phyloP scores from a whole-genome alignment of 768 basidiomycete species.

The Suillus spraguei region DNA sequence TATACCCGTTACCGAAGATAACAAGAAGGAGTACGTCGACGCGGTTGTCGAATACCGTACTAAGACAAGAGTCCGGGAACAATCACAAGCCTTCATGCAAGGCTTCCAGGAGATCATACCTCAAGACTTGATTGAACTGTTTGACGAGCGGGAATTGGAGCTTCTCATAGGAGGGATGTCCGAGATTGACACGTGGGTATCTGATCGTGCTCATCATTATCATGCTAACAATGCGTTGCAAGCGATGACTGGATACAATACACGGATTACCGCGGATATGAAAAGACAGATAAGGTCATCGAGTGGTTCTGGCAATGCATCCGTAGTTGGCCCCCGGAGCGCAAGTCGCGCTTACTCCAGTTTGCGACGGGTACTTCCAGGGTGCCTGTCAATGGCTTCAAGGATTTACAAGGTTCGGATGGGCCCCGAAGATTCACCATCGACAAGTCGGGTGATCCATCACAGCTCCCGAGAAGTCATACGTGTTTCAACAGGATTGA shows the following conservation, averaged over 20 bases:
- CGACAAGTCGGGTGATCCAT: slow-evolving; percentile 91
- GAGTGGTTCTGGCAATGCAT: slow-evolving; percentile 98
- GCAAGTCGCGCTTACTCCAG: slow-evolving; percentile 83
- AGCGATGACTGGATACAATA: slow-evolving; percentile 92
- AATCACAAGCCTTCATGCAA: slow-evolving; percentile 84
- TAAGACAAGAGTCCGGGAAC: slow-evolving; percentile 76
- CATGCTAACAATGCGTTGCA: slow-evolving; percentile 22
- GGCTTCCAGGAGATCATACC: slow-evolving; percentile 87
- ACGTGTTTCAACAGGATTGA: slow-evolving; percentile 94
- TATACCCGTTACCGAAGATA: slow-evolving; percentile 67
- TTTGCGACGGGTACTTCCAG: slow-evolving; percentile 89
- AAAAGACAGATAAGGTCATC: slow-evolving; percentile 85
- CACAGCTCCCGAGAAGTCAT: slow-evolving; percentile 85
- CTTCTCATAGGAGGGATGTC: slow-evolving; percentile 92
- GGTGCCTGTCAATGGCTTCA: slow-evolving; percentile 91
- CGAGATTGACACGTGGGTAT: slow-evolving; percentile 79
- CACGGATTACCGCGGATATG: slow-evolving; percentile 89
- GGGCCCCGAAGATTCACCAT: slow-evolving; percentile 93
- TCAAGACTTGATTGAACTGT: slow-evolving; percentile 81
- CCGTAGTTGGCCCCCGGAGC: slow-evolving; percentile 86
- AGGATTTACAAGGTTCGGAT: slow-evolving; percentile 92
- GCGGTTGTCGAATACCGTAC: slow-evolving; percentile 83
- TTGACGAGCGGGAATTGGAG: slow-evolving; percentile 90
- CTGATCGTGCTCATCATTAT: neutral
- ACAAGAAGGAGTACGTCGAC: slow-evolving; percentile 80